Base-by-base conservation (phyloP, 1,139 yeast genomes). In the Pichia terricola region DNA sequence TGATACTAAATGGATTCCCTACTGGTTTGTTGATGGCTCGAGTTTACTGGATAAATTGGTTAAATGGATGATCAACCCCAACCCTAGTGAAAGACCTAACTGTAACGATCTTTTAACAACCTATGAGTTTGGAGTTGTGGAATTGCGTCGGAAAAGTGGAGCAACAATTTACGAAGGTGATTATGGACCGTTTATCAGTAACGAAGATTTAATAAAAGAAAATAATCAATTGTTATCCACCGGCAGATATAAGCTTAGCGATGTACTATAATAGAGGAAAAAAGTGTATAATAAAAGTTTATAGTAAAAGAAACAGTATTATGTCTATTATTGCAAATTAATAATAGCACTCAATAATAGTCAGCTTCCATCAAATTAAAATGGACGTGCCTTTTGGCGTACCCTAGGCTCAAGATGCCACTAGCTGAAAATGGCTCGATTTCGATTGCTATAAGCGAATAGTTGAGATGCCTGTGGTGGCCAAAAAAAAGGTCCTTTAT, bases 91-190 rank as follows among this genome's bases (percentile, higher is more conserved):
- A 46, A 70, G 99, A 48, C 96, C 96, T 9, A 78, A 81, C 5
- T 94, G 95, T 0, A 72, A 68, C 35, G 75, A 77, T 50, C 71
- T 91, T 32, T 66, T 91, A 47, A 74, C 70, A 47, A 71, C 81
- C 55, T 77, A 75, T 41, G 96, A 91, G 61, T 79, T 94, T 52
- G 72, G 74, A 42, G 75, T 81, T 50, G 91, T 91, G 38, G 96
- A 89, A 54, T 67, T 73, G 50, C 75, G 94, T 50, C 73, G 97
- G 45, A 84, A 85, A 59, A 89, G 96, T 4, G 98, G 98, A 3
- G 96, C 97, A 1, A 85, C 91, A 2, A 85, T 91, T 52, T 94
- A 82, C 56, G 99, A 91, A 65, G 98, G 97, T 35, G 97, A 91
- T 55, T 89, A 76, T 62, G 98, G 98, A 0, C 96, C 97, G 4